A percentile compares a stretch with the other conserved stretches of the same genome.
Conservation (phyloP, 345 rosid genomes). For the Psidium friedrichsthalianum region DNA sequence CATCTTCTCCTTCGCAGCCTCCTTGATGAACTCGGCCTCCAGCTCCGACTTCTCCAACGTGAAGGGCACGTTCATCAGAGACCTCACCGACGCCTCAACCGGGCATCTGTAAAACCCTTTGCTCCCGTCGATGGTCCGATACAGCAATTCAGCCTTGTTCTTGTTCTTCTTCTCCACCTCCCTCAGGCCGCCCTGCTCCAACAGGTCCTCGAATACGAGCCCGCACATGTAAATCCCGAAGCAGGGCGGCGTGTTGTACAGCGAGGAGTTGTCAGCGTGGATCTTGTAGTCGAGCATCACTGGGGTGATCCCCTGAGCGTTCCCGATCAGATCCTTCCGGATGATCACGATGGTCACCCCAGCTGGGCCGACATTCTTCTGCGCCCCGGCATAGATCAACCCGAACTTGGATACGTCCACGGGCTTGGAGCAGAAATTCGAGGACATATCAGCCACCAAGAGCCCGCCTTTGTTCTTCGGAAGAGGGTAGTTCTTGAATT, state of each 20-base stretch:
- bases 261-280: slow-evolving; percentile 64
- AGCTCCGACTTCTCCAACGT: slow-evolving; percentile 76
- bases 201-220: slow-evolving; percentile 70
- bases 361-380: slow-evolving; percentile 93
- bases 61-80: slow-evolving; percentile 91
- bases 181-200: slow-evolving; percentile 68
- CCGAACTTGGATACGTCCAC: slow-evolving; percentile 80
- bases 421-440: slow-evolving; percentile 89
- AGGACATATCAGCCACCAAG: slow-evolving; percentile 84
- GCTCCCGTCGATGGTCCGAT: slow-evolving; percentile 69
- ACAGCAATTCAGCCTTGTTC: slow-evolving; percentile 67
- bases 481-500: slow-evolving; percentile 66
- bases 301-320: slow-evolving; percentile 53
- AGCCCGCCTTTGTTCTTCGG: slow-evolving; percentile 40
- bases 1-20: slow-evolving; percentile 87
- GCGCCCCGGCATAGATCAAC: slow-evolving; percentile 86
- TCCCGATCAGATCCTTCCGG: slow-evolving; percentile 70
- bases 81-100: slow-evolving; percentile 85
- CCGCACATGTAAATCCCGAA: slow-evolving; percentile 90
- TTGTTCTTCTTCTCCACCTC: slow-evolving; percentile 86
- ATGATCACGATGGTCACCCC: slow-evolving; percentile 88
- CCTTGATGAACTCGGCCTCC: slow-evolving; percentile 81
- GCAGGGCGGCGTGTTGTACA: slow-evolving; percentile 94
- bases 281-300: slow-evolving; percentile 91
- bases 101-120: slow-evolving; percentile 76